Evolutionary conservation across 2,329 filamentous ascomycete genomes (phyloP), one percentile per base, ranked within the genome.

Genomic region (Chaetothyriales sp.): DNA sequence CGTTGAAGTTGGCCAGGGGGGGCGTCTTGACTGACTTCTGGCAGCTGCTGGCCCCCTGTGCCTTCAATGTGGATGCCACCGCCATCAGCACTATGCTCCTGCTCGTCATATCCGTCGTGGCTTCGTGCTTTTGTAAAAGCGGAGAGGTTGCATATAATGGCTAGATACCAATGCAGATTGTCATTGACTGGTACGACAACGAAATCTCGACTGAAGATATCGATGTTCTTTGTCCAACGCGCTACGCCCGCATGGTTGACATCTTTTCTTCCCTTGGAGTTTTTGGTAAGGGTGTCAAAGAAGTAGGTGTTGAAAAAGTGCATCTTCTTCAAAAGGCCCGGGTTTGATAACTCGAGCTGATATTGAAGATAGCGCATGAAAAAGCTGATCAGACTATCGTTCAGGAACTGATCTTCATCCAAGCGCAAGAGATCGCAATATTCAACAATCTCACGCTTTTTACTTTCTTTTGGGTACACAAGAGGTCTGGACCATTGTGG

Each of bases 121-220:
- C 52, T 52, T 36, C 61, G 47, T 36, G 63, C 65, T 32, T 68
- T 64, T 26, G 60, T 57, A n/a, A 92, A 72, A 48, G 75, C 80
- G 2, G 79, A 77, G 2, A 90, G 75, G 61, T 98, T 95, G 75
- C 87, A 95, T 49, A 98, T 90, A 51, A 98, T 90, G 12, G 87
- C 88, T 57, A 96, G 72, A 66, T 92, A 96, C 92, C 93, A 98
- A 66, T 98, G 92, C 1, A 73, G 69, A 58, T 79, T 73, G 63
- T 95, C 85, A 60, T 95, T 93, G 64, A 98, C 86, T 0, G 92
- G 92, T 5, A 98, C 84, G 9, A 96, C 75, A 52, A 96, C 81
- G 64, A 89, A 95, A 63, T 95, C 86, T 59, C 86, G 88, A 5
- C 74, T 76, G 61, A 96, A 86, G 7, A 98, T 68, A 62, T 98